Evolutionary conservation across 352 stramenopile species (phyloP), one percentile per base, ranked within the genome.

Genomic region (Pythium guiyangense): DNA sequence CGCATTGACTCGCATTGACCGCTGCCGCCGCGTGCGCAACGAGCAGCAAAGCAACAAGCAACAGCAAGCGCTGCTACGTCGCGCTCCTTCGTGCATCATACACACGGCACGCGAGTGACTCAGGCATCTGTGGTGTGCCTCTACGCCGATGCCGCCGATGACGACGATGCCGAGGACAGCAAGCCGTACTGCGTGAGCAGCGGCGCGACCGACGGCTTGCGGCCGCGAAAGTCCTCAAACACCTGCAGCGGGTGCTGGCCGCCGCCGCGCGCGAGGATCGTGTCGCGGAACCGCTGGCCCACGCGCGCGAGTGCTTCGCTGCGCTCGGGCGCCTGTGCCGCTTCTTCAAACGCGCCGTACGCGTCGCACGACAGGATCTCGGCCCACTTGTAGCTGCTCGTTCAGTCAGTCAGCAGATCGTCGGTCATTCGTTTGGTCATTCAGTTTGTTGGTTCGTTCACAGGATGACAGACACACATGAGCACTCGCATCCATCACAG

Each of bases 281-380:
- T 99, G 49, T 97, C 79, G 43, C 95, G 82, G 78, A 99, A 99
- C 46, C 76, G 79, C 46, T 69, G 75, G 29, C 96, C 96, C n/a
- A 98, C 86, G 29, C 69, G 71, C 39, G 70, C 69, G 5, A 97
- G 70, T 11, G 78, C 88, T 37, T 67, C 42, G 70, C 69, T 6
- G 97, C 71, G 10, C 77, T 87, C 44, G 67, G 60, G n/a, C 18
- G 67, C 59, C 17, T 80, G 83, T 22, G 76, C 53, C n/a, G 89
- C 92, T 66, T 99, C 97, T 69, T 99, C 94, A 63, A 99, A 99
- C 11, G 96, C 96, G 25, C 84, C 90, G 69, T 99, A 99, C 9
- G 96, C 96, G 71, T 99, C 96, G 29, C 96, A 97, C 57, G 80
- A 94, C 78, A 99, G 88, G 44, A 99, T 96, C 75, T 99, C 96